These are phyloP conservation scores for Theobroma cacao DNA, from an alignment of 345 rosid genomes.

Conservation along the genomic window DNA sequence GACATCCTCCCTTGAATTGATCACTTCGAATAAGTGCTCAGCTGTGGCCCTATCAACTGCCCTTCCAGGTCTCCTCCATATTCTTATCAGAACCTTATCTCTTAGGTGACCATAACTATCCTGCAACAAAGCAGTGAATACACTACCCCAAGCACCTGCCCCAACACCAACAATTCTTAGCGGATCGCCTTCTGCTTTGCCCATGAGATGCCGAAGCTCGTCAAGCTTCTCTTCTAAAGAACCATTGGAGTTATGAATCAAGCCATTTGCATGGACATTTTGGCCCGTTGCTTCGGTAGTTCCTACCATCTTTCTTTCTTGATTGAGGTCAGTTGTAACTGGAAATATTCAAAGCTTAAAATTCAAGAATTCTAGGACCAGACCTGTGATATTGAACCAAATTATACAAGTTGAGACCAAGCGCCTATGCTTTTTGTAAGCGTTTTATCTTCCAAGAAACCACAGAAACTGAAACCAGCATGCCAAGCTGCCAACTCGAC, in stretches of 20 bases:
- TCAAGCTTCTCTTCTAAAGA: constrained; percentile 72
- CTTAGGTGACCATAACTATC: constrained; percentile 78
- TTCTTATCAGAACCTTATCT: constrained; percentile 85
- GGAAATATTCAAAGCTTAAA: constrained; percentile 10
- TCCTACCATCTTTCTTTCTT: constrained; percentile 41
- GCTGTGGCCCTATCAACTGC: constrained; percentile 74
- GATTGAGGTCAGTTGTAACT: background rate
- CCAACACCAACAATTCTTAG: constrained; percentile 88
- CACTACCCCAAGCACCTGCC: constrained; percentile 99
- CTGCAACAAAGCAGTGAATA: constrained; percentile 84
- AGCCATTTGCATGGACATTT: constrained; percentile 41
- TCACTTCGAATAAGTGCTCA: constrained; percentile 93
- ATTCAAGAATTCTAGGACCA: background rate
- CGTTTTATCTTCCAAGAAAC: background rate
- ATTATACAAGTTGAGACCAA: background rate
- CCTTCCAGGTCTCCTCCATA: constrained; percentile 92
- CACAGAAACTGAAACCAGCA: constrained; percentile 8
- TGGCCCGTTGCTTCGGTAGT: constrained; percentile 31
- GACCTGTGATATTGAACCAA: constrained; percentile 11
- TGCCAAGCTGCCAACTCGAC: constrained; percentile 4
- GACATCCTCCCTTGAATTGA: constrained; percentile 89
- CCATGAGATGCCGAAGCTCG: constrained; percentile 63
- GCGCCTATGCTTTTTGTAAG: background rate
- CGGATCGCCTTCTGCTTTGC: constrained; percentile 80
- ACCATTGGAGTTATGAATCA: constrained; percentile 45